Conservation (phyloP, 345 rosid genomes). For the Bruguiera sexangula region DNA sequence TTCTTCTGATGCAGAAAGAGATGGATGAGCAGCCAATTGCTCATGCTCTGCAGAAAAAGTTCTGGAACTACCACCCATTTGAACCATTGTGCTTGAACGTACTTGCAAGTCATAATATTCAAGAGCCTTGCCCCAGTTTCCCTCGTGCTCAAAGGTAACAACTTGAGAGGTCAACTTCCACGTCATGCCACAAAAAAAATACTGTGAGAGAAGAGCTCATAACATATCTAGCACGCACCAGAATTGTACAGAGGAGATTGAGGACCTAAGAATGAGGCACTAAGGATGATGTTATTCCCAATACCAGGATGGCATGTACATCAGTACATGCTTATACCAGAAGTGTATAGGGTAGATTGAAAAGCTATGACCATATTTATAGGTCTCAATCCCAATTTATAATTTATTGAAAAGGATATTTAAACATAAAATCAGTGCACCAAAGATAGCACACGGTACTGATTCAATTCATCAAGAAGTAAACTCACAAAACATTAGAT, state of each 20-base stretch:
- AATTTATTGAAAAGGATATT: no score
- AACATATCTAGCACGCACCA: not conserved
- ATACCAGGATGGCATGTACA: not conserved
- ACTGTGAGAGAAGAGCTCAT: constrained; percentile 8
- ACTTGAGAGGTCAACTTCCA: constrained; percentile 79
- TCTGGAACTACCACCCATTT: constrained; percentile 34
- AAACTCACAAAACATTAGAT: not conserved
- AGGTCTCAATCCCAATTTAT: not conserved
- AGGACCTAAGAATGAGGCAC: not conserved
- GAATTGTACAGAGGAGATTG: not conserved
- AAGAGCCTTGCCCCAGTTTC: constrained; percentile 92
- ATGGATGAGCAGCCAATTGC: constrained; percentile 29
- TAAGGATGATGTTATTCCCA: not conserved
- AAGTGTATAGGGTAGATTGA: no score
- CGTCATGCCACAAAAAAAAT: constrained; percentile 15
- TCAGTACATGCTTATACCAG: no score
- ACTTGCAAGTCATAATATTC: constrained; percentile 93
- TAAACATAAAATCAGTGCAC: no score
- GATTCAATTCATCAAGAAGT: not conserved
- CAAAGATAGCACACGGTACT: not conserved
- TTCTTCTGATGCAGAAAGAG: constrained; percentile 36
- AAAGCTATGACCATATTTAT: not conserved
- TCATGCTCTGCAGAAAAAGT: constrained; percentile 27
- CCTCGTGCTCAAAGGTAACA: constrained; percentile 92
- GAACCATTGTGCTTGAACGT: constrained; percentile 51